Percentiles rank a stretch among this genome's conserved stretches.
Conservation (phyloP, 2,329 filamentous ascomycete genomes). For the Paecilomyces fulvus region DNA sequence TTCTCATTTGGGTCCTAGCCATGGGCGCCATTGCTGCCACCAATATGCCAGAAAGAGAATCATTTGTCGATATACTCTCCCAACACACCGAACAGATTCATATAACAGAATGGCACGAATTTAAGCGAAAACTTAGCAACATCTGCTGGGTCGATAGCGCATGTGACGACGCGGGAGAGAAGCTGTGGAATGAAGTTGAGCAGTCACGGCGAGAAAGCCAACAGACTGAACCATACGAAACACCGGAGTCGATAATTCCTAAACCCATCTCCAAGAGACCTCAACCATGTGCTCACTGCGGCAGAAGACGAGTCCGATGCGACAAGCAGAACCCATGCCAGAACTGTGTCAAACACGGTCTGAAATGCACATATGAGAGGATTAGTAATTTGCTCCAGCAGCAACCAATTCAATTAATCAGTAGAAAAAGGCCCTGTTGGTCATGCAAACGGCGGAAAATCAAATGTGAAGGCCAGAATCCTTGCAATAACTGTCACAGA, state of each 20-base stretch:
- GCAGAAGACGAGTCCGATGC: conserved; percentile 2
- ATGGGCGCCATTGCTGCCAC: too few relatives aligned
- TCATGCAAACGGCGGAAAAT: not conserved
- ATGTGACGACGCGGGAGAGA: conserved; percentile 21
- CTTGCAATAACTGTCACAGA: not conserved
- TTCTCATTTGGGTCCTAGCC: too few relatives aligned
- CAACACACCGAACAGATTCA: conserved; percentile 11
- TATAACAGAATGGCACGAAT: conserved; percentile 17
- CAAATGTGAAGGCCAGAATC: not conserved
- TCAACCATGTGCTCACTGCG: conserved; percentile 1
- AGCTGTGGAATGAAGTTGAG: conserved; percentile 15
- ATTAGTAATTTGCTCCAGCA: not conserved
- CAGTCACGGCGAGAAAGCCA: not conserved
- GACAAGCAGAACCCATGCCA: conserved; percentile 4
- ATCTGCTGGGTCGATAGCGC: conserved; percentile 29
- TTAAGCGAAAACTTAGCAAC: conserved; percentile 16
- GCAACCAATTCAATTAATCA: not conserved
- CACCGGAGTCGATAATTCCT: not conserved
- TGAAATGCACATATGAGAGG: not conserved
- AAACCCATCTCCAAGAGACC: not conserved
- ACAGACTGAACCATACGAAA: not conserved
- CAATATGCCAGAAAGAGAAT: conserved; percentile 20
- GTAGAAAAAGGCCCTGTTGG: not conserved
- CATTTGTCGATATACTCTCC: conserved; percentile 22
- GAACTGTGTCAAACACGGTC: conserved; percentile 1